Percentiles rank a stretch among this genome's conserved stretches.
Conservation (phyloP, 768 basidiomycete genomes). For the Leccinum barrowsii region DNA sequence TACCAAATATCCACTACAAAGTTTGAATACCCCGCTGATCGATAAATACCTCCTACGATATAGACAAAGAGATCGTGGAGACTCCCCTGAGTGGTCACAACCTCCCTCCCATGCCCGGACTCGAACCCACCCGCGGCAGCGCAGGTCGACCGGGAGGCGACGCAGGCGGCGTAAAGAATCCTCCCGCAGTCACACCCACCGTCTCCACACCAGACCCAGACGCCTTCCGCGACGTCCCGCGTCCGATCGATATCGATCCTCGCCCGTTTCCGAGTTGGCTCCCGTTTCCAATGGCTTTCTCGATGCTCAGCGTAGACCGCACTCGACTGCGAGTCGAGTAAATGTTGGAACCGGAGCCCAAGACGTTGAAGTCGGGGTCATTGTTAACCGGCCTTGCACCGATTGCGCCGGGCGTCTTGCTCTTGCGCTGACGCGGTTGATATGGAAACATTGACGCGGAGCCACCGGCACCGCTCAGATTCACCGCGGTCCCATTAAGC, state of each 20-base stretch:
- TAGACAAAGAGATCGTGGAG: neutral
- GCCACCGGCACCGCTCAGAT: conserved; percentile 10
- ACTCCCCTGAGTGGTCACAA: neutral
- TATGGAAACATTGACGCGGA: conserved; percentile 18
- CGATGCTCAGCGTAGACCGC: conserved; percentile 65
- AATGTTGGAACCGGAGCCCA: conserved; percentile 23
- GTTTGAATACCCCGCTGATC: neutral
- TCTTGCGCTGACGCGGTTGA: conserved; percentile 43
- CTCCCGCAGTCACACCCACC: conserved; percentile 68
- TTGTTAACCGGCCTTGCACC: conserved; percentile 37
- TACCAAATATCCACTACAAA: neutral
- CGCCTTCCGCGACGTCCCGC: conserved; percentile 57
- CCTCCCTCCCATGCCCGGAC: neutral
- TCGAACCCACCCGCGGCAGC: neutral
- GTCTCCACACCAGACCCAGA: conserved; percentile 75
- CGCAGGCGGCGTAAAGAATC: conserved; percentile 67
- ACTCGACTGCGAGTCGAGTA: conserved; percentile 39
- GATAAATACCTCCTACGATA: neutral
- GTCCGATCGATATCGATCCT: conserved; percentile 65
- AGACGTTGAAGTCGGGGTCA: conserved; percentile 10
- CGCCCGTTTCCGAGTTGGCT: conserved; percentile 34
- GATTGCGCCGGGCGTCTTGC: conserved; percentile 10
- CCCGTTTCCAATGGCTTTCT: conserved; percentile 29
- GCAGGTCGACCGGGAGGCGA: conserved; percentile 13
- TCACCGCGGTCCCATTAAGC: conserved; percentile 23